Percentiles rank a stretch among this genome's conserved stretches.
These are phyloP conservation scores for Amniculicola lignicola DNA, from an alignment of 495 filamentous ascomycete genomes.

Conservation along the genomic window DNA sequence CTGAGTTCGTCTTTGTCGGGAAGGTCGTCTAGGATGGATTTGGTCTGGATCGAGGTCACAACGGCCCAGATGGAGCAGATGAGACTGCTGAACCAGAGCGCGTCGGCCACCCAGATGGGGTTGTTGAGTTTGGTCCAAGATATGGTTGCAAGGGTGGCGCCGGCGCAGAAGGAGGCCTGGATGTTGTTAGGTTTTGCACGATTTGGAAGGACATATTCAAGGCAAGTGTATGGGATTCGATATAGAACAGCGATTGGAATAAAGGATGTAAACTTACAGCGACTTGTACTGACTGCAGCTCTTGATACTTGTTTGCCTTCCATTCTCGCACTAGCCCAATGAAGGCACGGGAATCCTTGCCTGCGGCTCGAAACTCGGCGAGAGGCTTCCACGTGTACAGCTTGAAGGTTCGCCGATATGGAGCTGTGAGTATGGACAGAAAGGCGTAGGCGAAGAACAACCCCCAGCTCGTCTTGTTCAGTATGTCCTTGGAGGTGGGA, in stretches of 20 bases:
- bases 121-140: conserved; percentile 14
- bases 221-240: neutral
- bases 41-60: conserved; percentile 28
- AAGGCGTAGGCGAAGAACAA: neutral
- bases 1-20: conserved; percentile 15
- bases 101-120: conserved; percentile 17
- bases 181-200: neutral
- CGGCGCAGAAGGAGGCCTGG: conserved; percentile 28
- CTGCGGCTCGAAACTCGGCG: conserved; percentile 9
- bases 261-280: conserved; percentile 25
- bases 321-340: conserved; percentile 12
- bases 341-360: conserved; percentile 5
- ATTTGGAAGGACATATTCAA: neutral
- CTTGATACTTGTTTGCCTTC: conserved; percentile 26
- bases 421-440: conserved; percentile 16
- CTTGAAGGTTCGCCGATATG: conserved; percentile 30
- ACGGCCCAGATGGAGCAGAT: conserved; percentile 29
- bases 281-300: conserved; percentile 31
- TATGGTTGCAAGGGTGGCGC: conserved; percentile 20
- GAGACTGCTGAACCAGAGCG: conserved; percentile 25
- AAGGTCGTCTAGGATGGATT: conserved; percentile 27
- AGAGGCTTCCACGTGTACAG: conserved; percentile 31
- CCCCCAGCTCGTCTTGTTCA: neutral
- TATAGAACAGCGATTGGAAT: no score
- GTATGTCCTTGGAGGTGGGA: conserved; percentile 1